These are phyloP conservation scores for Stagonosporopsis chrysanthemi DNA, from an alignment of 2,329 filamentous ascomycete genomes.

Conservation along the genomic window DNA sequence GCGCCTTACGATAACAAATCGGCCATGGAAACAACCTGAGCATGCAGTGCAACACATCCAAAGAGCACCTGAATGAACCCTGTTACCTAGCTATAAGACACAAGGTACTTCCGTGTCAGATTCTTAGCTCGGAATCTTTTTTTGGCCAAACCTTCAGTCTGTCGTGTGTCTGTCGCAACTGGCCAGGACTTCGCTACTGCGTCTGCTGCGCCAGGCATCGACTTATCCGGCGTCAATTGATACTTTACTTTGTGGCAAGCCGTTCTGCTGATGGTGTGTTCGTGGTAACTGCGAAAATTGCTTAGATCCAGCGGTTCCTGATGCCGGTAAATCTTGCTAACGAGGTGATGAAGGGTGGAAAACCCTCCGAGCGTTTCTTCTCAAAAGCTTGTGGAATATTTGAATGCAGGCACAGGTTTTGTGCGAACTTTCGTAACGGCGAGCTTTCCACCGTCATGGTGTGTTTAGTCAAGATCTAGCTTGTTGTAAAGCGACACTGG, in stretches of 20 bases:
- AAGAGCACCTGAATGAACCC: background rate
- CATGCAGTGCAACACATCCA: too few relatives aligned
- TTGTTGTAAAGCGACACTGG: conserved; percentile 9
- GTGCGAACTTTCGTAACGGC: conserved; percentile 4
- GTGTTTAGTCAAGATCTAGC: conserved; percentile 4
- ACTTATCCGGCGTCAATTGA: background rate
- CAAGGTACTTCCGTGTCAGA: background rate
- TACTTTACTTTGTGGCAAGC: conserved; percentile 9
- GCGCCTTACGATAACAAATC: background rate
- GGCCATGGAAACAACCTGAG: too few relatives aligned
- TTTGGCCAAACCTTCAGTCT: background rate
- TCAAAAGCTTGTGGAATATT: conserved; percentile 3
- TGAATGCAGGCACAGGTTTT: conserved; percentile 7
- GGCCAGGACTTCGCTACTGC: background rate
- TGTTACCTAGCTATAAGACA: too few relatives aligned
- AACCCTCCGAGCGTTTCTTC: conserved; percentile 1
- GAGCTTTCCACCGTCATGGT: conserved; percentile 5
- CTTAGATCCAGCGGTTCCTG: conserved; percentile 5
- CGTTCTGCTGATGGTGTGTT: background rate
- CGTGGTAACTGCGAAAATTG: conserved; percentile 7
- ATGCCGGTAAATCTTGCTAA: conserved; percentile 5
- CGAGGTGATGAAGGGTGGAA: conserved; percentile 12
- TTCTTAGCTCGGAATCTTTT: conserved; percentile 6
- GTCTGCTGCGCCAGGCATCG: background rate
- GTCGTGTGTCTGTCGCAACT: background rate